These are phyloP conservation scores for Psidium guajava DNA, from an alignment of 345 rosid genomes.

Conservation along the genomic window DNA sequence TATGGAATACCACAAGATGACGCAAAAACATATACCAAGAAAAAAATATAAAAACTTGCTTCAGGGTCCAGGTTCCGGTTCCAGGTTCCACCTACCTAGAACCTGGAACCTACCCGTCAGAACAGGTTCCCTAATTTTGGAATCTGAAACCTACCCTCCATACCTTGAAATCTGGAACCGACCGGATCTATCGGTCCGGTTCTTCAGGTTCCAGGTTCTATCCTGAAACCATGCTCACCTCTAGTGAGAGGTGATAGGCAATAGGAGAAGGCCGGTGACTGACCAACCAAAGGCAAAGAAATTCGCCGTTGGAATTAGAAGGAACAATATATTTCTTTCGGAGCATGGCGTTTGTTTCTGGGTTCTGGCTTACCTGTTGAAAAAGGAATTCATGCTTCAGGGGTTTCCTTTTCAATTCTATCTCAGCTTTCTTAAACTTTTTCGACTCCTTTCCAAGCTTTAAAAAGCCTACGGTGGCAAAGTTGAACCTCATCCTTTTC, in stretches of 20 bases:
- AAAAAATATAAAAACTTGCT: no score
- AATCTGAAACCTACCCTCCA: no score
- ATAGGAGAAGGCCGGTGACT: background rate
- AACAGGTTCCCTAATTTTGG: no score
- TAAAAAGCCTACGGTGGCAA: background rate
- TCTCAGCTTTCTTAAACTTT: background rate
- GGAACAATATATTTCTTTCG: background rate
- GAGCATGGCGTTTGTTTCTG: background rate
- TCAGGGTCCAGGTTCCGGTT: no score
- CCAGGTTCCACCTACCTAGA: no score
- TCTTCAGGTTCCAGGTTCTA: no score
- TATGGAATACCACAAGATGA: no score
- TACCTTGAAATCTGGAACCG: no score
- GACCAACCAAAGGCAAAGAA: background rate
- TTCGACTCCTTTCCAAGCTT: background rate
- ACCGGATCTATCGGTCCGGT: no score
- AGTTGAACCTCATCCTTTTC: background rate
- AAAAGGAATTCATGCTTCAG: background rate
- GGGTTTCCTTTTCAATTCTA: background rate
- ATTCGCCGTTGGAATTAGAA: background rate
- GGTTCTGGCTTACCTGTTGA: background rate
- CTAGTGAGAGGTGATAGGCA: background rate
- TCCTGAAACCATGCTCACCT: no score
- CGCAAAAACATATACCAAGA: no score
- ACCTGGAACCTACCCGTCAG: no score